Percentiles rank a stretch among this genome's conserved stretches.
Conservation (phyloP, 371 early-diverging fungal genomes). For the Haplosporangium sp. region DNA sequence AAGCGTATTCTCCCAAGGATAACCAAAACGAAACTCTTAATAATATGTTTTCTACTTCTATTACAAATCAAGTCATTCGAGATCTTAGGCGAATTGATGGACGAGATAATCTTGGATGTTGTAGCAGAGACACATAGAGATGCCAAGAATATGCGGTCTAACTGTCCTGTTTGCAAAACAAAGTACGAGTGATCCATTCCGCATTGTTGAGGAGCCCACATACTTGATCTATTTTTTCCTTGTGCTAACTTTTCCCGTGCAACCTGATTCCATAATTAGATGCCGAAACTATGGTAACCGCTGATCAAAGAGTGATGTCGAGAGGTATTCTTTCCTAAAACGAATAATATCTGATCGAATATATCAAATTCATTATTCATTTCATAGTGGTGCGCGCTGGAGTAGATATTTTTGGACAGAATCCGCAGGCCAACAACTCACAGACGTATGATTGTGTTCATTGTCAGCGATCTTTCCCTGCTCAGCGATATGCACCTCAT, state of each 20-base stretch:
- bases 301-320: background rate
- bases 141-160: constrained; percentile 62
- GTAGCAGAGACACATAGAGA: constrained; percentile 75
- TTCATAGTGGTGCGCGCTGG: constrained; percentile 66
- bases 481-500: constrained; percentile 87
- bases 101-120: constrained; percentile 76
- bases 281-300: constrained; percentile 63
- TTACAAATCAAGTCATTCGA: constrained; percentile 37
- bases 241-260: background rate
- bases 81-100: constrained; percentile 64
- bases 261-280: constrained; percentile 29
- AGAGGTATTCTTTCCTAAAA: background rate
- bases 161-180: constrained; percentile 80
- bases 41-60: too few species aligned
- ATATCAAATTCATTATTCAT: constrained; percentile 10
- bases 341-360: constrained; percentile 15
- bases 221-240: background rate
- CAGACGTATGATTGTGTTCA: constrained; percentile 83
- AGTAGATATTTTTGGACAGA: constrained; percentile 79
- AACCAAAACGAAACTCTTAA: background rate
- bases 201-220: background rate
- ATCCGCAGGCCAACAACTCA: constrained; percentile 63
- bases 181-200: constrained; percentile 56
- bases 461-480: constrained; percentile 82
- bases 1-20: too few species aligned